Base-by-base conservation (phyloP, 1,284 basidiomycete genomes). In the Puccinia novopanici region DNA sequence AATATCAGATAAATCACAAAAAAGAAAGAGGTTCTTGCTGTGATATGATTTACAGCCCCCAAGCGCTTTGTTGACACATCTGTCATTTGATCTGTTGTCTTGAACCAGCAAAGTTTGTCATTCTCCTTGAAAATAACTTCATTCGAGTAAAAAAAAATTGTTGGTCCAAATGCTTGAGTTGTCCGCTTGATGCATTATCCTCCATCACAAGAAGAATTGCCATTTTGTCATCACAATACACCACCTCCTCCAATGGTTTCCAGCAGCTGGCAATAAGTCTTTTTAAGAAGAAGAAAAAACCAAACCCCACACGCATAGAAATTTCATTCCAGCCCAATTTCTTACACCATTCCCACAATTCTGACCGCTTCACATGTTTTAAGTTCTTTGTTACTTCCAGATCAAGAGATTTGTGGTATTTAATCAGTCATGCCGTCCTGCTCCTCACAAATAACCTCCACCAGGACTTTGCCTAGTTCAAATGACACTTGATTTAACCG, bases 21-120 rank as follows among this genome's bases (percentile, higher is more conserved):
- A n/a, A 40, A 67, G 45, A 50, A 50, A 17, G 10, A 22, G 13
- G 50, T 50, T 52, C 24, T 30, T 5, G 42, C 50, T 24, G 17
- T 71, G 17, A 12, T 17, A 19, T 65, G 40, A 22, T 65, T 37
- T 40, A 40, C 17, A 5, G 61, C 15, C 9, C 61, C 61, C 61
- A 74, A 37, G 12, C 30, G 15, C 54, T 74, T 74, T 10, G 71
- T 74, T 3, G 30, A 74, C 9, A 59, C 37, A 74, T 74, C 71
- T 3, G 71, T 52, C 12, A 74, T n/a, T 57, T 74, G 71, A 37
- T 57, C 37, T 30, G 27, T 52, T 17, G 52, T 59, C 15, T 48
- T 40, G 34, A 57, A 24, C 71, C 71, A 74, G 15, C 34, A 17
- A 17, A 74, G 27, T 24, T 74, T 59, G 3, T 57, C 4, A 22